Conservation (phyloP, 2,329 filamentous ascomycete genomes). For the Fusarium sublunatum region DNA sequence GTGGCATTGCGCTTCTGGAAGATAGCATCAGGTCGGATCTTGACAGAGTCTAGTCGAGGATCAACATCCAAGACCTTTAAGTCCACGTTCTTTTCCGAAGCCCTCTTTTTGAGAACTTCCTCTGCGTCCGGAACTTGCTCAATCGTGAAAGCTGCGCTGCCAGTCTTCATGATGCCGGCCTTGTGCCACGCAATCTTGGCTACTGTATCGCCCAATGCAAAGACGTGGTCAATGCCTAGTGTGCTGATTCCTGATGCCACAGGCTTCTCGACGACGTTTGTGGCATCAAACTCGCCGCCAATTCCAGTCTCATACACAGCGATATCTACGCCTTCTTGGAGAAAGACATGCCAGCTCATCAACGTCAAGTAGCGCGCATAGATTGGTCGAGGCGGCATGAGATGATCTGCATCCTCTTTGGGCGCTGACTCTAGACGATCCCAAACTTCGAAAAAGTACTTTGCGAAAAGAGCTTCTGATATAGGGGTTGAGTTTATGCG, state of each 20-base stretch:
- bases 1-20: conserved; percentile 71
- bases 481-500: conserved; percentile 69
- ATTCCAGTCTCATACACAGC: conserved; percentile 76
- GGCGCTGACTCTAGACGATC: conserved; percentile 60
- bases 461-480: conserved; percentile 67
- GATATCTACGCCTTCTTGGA: conserved; percentile 69
- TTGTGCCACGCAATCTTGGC: conserved; percentile 80
- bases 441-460: conserved; percentile 77
- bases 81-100: conserved; percentile 62
- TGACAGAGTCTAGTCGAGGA: conserved; percentile 57
- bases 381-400: conserved; percentile 60
- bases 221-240: conserved; percentile 77
- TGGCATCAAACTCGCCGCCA: conserved; percentile 75
- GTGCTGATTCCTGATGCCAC: conserved; percentile 70
- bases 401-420: conserved; percentile 48
- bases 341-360: conserved; percentile 74
- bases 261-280: conserved; percentile 71
- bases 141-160: conserved; percentile 67
- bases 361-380: conserved; percentile 73
- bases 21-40: conserved; percentile 62
- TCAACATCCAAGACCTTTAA: conserved; percentile 61
- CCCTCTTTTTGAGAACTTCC: conserved; percentile 61
- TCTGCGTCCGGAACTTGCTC: conserved; percentile 61
- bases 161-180: conserved; percentile 74
- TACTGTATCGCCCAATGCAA: conserved; percentile 69